phyloP scores from a whole-genome alignment of 768 basidiomycete genomes.

The Amanita inopinata region DNA sequence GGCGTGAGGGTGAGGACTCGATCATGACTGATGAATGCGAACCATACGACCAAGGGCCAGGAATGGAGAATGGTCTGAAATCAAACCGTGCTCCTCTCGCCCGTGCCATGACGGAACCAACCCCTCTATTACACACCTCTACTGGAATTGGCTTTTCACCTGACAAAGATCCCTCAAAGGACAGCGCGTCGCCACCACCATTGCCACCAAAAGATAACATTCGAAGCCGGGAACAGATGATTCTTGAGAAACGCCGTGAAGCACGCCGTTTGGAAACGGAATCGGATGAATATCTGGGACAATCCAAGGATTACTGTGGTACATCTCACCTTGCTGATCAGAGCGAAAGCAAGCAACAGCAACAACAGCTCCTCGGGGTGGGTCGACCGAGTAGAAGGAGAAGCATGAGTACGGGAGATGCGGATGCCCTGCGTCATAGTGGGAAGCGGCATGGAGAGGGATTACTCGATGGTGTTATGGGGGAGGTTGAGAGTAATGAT shows the following conservation, averaged over 20 bases:
- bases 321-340: constrained; percentile 12
- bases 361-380: constrained; percentile 24
- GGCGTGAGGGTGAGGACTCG: constrained; percentile 29
- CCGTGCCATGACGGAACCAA: constrained; percentile 45
- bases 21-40: constrained; percentile 33
- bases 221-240: constrained; percentile 52
- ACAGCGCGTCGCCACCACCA: constrained; percentile 32
- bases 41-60: constrained; percentile 24
- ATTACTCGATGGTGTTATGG: constrained; percentile 29
- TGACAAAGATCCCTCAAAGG: constrained; percentile 33
- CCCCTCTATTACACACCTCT: constrained; percentile 19
- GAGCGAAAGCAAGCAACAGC: constrained; percentile 8
- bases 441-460: constrained; percentile 25
- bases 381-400: constrained; percentile 51
- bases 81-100: constrained; percentile 22
- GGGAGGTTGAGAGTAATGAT: constrained; percentile 32
- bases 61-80: constrained; percentile 16
- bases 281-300: constrained; percentile 24
- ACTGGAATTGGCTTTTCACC: constrained; percentile 13
- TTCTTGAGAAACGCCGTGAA: constrained; percentile 60
- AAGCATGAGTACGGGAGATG: constrained; percentile 76
- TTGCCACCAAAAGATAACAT: constrained; percentile 61
- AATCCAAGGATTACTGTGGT: constrained; percentile 21
- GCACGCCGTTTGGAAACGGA: constrained; percentile 38
- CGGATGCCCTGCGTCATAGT: constrained; percentile 34